Evolutionary conservation across 2,329 filamentous ascomycete genomes (phyloP).

Genomic region (Colletotrichum destructivum): DNA sequence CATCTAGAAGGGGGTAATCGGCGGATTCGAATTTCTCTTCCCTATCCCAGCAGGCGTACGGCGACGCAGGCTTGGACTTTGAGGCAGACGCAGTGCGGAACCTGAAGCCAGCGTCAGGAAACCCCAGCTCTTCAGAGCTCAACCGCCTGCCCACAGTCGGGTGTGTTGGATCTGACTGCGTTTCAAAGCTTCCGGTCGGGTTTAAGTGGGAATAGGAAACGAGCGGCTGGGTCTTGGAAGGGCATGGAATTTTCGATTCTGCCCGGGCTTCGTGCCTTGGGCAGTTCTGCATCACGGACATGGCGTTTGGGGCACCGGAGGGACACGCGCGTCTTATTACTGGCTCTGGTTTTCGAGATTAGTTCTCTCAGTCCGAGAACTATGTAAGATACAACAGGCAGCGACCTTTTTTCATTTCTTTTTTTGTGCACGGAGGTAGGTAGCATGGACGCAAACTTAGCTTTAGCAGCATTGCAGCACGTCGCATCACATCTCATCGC

Average conservation of each 20-base stretch:
- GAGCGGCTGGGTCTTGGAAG: background rate
- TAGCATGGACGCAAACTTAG: background rate
- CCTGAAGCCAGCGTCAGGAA: background rate
- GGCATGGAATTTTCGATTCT: constrained; percentile 1
- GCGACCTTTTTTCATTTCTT: background rate
- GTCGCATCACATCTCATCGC: background rate
- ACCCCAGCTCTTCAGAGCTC: background rate
- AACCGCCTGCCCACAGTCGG: background rate
- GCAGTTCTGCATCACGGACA: constrained; percentile 29
- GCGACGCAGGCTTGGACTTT: background rate
- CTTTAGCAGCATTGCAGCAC: background rate
- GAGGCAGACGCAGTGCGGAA: background rate
- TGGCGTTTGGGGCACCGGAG: constrained; percentile 26
- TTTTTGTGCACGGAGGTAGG: background rate
- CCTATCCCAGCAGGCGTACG: background rate
- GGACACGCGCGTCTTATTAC: background rate
- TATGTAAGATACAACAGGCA: constrained; percentile 2
- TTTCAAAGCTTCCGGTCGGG: constrained; percentile 11
- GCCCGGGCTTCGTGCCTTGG: background rate
- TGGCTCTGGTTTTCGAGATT: background rate
- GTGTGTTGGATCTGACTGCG: background rate
- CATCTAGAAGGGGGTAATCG: constrained; percentile 28
- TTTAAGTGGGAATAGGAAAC: background rate
- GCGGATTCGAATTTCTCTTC: background rate
- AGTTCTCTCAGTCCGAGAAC: background rate